Conservation (phyloP, 345 rosid species). For the Cardamine occulta region DNA sequence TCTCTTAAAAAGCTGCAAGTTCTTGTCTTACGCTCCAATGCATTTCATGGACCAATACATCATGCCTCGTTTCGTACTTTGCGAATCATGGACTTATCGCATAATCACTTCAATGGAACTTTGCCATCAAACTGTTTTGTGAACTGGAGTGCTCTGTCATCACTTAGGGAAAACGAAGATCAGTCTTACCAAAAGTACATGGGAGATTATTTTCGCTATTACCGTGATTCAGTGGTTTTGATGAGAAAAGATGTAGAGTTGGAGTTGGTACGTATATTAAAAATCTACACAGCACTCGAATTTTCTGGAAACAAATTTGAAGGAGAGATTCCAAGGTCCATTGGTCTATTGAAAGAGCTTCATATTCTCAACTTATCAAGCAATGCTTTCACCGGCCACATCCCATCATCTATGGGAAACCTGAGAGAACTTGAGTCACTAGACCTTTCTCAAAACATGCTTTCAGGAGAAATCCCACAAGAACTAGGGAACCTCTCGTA, state of each 20-base stretch:
- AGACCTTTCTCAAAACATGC: neutral
- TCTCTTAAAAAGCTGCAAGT: neutral
- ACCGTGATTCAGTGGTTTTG: conserved; percentile 22
- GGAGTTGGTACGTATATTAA: conserved; percentile 4
- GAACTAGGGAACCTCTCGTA: conserved; percentile 7
- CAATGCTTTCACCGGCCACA: conserved; percentile 8
- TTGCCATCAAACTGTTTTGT: neutral
- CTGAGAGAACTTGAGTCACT: conserved; percentile 1
- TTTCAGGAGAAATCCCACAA: conserved; percentile 6
- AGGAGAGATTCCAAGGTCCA: conserved; percentile 6
- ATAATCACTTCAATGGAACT: conserved; percentile 15
- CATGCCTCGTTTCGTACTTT: neutral
- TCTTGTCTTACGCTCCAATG: conserved; percentile 13
- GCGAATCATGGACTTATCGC: neutral
- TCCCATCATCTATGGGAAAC: conserved; percentile 4
- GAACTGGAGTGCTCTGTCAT: conserved; percentile 12
- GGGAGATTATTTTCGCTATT: conserved; percentile 11
- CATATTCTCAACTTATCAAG: conserved; percentile 7
- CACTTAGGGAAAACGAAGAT: conserved; percentile 3
- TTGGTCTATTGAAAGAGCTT: conserved; percentile 13
- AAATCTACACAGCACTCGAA: conserved; percentile 8
- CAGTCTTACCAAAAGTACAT: neutral
- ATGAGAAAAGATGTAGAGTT: conserved; percentile 5
- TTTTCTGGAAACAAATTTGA: neutral
- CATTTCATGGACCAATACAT: conserved; percentile 5